Base-by-base conservation (phyloP, 805 yeast genomes). In the Jamesozyma rosinii region DNA sequence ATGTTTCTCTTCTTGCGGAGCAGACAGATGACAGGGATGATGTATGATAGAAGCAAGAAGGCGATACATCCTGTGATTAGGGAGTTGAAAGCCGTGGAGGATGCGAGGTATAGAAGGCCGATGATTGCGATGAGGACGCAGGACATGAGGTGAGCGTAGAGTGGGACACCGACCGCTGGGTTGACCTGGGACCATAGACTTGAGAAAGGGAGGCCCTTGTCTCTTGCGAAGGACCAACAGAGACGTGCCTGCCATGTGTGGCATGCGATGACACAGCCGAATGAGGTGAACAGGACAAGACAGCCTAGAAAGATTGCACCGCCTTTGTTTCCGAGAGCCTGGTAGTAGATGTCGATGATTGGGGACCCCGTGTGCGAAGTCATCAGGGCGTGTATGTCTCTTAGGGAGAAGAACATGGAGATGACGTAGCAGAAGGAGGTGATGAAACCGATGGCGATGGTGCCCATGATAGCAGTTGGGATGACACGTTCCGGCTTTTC, bases 181-280 rank as follows among this genome's bases (percentile, higher is more conserved):
- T 77, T 68, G 38, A 81, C 74, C 49, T 66, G 61, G 4, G 77
- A 57, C 77, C 81, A 75, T 38, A 64, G 69, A 35, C 61, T 65
- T 6, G 81, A 76, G 31, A 71, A 75, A 22, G 83, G 83, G 44
- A 81, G 65, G 21, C 85, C 88, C 40, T 75, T 71, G 58, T 81
- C 86, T 63, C 87, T 71, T 5, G 86, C 70, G 55, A 81, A 80
- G 2, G 87, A 79, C 83, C 85, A 81, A 48, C 81, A 71, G 46
- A 79, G 65, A 52, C 88, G 69, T 32, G 84, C 79, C 53, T 77
- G 83, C 83, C 85, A 79, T 4, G 85, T 78, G 50, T 78, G 83
- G 27, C 80, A 75, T 5, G 82, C 74, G 55, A 79, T 75, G 48
- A 74, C 75, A 61, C 83, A 76, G 41, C 81, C 82, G 47, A 76